These are phyloP conservation scores for Candida qinlingensis DNA, from an alignment of 805 yeast species.

Conservation along the genomic window DNA sequence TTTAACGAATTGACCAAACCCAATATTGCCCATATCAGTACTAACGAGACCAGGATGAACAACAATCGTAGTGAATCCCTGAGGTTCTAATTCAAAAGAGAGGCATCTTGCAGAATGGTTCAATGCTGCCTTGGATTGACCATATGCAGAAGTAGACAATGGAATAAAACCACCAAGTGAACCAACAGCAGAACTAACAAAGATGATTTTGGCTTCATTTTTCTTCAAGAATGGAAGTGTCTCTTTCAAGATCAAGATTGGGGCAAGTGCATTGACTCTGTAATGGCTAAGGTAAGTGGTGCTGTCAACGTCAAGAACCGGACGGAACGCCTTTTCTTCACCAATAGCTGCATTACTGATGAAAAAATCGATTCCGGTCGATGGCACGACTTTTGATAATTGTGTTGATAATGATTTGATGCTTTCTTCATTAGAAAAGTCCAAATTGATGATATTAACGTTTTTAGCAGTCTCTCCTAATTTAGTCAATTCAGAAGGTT, in stretches of 20 bases:
- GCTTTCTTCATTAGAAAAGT: conserved; percentile 8
- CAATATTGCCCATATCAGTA: conserved; percentile 28
- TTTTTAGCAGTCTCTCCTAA: conserved; percentile 3
- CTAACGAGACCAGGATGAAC: conserved; percentile 37
- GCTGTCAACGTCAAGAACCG: conserved; percentile 3
- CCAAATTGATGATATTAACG: conserved; percentile 8
- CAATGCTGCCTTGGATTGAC: conserved; percentile 31
- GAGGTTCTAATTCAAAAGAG: conserved; percentile 22
- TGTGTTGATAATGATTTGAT: conserved; percentile 1
- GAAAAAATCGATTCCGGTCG: conserved; percentile 11
- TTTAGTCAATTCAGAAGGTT: conserved; percentile 1
- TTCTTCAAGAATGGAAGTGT: conserved; percentile 17
- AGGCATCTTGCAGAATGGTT: conserved; percentile 27
- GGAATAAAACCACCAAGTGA: conserved; percentile 16
- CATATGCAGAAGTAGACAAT: conserved; percentile 18
- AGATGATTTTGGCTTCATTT: conserved; percentile 15
- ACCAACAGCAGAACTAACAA: conserved; percentile 21
- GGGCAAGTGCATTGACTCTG: conserved; percentile 8
- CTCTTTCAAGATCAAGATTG: conserved; percentile 5
- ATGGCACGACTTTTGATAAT: conserved; percentile 2
- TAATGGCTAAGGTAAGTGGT: conserved; percentile 3
- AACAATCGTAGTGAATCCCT: conserved; percentile 27
- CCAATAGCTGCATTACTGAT: conserved; percentile 14
- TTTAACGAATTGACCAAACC: conserved; percentile 2
- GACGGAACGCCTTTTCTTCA: background rate